Evolutionary conservation across 805 yeast genomes (phyloP), one percentile per base, ranked within the genome.

Genomic region (Yarrowia sp.): DNA sequence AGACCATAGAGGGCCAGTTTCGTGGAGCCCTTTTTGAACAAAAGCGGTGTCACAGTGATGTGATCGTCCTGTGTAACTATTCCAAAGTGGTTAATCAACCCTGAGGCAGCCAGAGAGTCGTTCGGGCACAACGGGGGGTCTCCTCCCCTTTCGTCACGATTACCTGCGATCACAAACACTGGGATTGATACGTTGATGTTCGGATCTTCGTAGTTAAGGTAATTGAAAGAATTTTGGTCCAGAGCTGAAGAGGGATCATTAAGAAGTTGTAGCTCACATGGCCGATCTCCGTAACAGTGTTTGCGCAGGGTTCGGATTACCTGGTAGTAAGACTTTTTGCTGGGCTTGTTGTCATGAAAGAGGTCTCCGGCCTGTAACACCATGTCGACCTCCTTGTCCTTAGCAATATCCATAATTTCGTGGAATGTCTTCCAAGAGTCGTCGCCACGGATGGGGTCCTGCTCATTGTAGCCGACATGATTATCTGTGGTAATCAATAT

Each of bases 61-160:
- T 84, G 81, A 73, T 91, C 96, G 70, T 86, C 86, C 68, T 90
- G 87, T 17, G 81, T 77, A 0, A 90, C 88, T 69, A 88, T 83
- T 1, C 99, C 99, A 75, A 91, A 92, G 76, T 92, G 96, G 74
- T 95, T 95, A 28, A 95, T 76, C 62, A 92, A 76, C 0, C 98
- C 98, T 1, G 90, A 78, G 7, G 89, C 90, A 19, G 90, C 83
- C 12, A 95, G 77, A 2, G 95, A 76, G 74, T 95, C 99, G 79
- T 95, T 79, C 0, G 99, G 96, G 64, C 92, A 86, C 12, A 93
- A 77, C 62, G 90, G 76, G 3, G 74, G 73, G 62, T 85, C 89
- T 0, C 98, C 98, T 0, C 96, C 89, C 2, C 96, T 90, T 75
- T 95, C 98, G 75, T 95, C 99, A 74, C 95, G 99, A 71, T 95